Percentiles rank a stretch among this genome's conserved stretches.
Evolutionary conservation across 768 basidiomycete genomes (phyloP).

Genomic region (Lyophyllum atratum): DNA sequence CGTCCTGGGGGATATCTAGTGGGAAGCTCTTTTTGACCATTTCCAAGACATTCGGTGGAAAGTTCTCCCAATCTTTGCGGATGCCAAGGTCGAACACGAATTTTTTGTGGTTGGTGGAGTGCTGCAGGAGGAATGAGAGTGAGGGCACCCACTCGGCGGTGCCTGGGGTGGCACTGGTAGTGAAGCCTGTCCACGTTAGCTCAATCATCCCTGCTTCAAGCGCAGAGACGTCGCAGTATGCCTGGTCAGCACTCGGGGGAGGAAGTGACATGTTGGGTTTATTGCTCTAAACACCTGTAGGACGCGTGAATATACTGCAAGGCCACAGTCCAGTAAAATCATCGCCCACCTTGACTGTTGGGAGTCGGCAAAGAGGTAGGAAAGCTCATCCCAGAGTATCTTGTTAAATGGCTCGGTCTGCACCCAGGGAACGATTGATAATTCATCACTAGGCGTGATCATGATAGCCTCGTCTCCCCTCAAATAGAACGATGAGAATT

Average conservation of each 20-base stretch:
- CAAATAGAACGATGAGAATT: not conserved
- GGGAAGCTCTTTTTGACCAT: slow-evolving; percentile 26
- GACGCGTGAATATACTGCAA: not conserved
- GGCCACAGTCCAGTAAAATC: not conserved
- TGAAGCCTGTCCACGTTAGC: slow-evolving; percentile 37
- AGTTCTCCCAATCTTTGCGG: slow-evolving; percentile 46
- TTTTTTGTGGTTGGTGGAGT: slow-evolving; percentile 39
- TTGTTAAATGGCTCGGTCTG: not conserved
- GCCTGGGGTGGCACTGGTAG: slow-evolving; percentile 33
- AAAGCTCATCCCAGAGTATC: not conserved
- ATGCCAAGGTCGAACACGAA: slow-evolving; percentile 61
- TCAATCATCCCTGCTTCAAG: slow-evolving; percentile 51
- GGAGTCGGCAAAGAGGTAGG: not conserved
- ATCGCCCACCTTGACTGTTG: not conserved
- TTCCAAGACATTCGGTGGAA: slow-evolving; percentile 34
- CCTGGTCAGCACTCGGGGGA: slow-evolving; percentile 39
- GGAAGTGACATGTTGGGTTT: slow-evolving; percentile 33
- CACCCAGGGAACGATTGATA: not conserved
- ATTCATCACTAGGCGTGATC: not conserved
- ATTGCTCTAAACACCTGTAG: not conserved
- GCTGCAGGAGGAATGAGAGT: slow-evolving; percentile 53
- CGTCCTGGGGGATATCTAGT: slow-evolving; percentile 36
- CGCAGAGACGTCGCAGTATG: slow-evolving; percentile 56
- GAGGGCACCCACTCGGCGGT: slow-evolving; percentile 38
- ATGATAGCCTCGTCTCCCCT: too few relatives aligned